Evolutionary conservation across 331 rosid species (phyloP), one percentile per base, ranked within the genome.

Genomic region (Telfairia occidentalis): DNA sequence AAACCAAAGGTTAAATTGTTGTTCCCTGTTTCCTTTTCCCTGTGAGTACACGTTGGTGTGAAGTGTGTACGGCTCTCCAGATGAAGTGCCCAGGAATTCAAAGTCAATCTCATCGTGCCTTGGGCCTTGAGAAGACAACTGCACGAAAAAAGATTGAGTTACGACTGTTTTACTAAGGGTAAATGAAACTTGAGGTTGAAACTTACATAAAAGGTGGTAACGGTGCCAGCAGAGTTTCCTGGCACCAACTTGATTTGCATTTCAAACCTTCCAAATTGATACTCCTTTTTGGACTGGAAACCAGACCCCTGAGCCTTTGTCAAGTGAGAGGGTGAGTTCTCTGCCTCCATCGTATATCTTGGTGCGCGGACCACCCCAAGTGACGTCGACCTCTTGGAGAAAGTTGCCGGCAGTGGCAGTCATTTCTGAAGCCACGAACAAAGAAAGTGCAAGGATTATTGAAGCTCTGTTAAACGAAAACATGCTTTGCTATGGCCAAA

Each of bases 31-130:
- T 23, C 86, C 84, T 54, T 72, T 67, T 29, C 85, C 83, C 19
- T 81, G 87, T 54, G 81, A 50, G 53, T 55, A 81, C 46, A 81
- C 83, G 15, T 84, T 84, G 18, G 82, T 79, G 73, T 79, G 83
- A 45, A 84, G 80, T 38, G 81, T 77, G 76, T 85, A 85, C 0
- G 88, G 86, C 37, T 77, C 70, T 8, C 88, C 84, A 3, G 84
- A 60, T 21, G 46, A 53, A 48, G 77, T 85, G 1, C 88, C 88
- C 77, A 84, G 74, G 79, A 84, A 84, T 54, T 84, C 88, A 2
- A 84, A 82, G 9, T 84, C 88, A n/a, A 84, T 84, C 78, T 84
- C 85, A 40, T 84, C 85, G 32, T 84, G 88, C 12, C 73, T 78
- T 69, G 88, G 78, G 15, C 88, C 85, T 67, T 79, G 76, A 50